Base-by-base conservation (phyloP, 2,329 filamentous ascomycete genomes). In the Aspergillus vadensis region DNA sequence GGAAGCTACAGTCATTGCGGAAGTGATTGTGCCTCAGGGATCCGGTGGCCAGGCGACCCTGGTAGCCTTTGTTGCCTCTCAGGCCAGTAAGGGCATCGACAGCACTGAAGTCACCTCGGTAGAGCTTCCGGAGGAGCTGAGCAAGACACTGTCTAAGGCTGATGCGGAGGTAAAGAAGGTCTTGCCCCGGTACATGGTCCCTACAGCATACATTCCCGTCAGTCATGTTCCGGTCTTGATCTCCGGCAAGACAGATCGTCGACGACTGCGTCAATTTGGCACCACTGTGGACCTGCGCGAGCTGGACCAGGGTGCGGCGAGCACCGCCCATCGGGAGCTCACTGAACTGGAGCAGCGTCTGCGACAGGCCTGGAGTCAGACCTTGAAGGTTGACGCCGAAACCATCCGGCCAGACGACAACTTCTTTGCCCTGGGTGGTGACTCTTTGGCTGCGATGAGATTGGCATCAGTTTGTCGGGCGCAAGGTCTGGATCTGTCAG, bases 241-340 rank as follows among this genome's bases (percentile, higher is more conserved):
- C 14, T 81, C 80, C 4, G 78, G 79, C 2, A 83, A 83, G 67
- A 77, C 72, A 1, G 77, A 79, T 62, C 76, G 73, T 38, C 79
- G 78, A 63, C 65, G 70, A 38, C 69, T 74, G n/a, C 63, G 74
- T 6, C 65, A 69, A 17, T 72, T 79, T 44, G 77, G 76, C 5
- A 59, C 70, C 15, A 69, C 68, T 3, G 64, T 75, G 1, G 72
- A 76, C 61, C 44, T 76, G 55, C 69, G 73, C n/a, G 64, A 72
- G 53, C 49, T 75, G 5, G 70, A 72, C 25, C 63, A 73, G 61
- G 63, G 55, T 27, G 57, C 56, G 2, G 58, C 57, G 1, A 62
- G 30, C 19, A 59, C 41, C 7, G 25, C 62, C n/a, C 60, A 64
- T 38, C 67, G 72, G 6, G 67, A 69, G 50, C 21, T 76, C 36